Percentiles rank a stretch among this genome's conserved stretches.
Evolutionary conservation across 352 stramenopile species (phyloP).

Genomic region (Phytopythium helicoides): DNA sequence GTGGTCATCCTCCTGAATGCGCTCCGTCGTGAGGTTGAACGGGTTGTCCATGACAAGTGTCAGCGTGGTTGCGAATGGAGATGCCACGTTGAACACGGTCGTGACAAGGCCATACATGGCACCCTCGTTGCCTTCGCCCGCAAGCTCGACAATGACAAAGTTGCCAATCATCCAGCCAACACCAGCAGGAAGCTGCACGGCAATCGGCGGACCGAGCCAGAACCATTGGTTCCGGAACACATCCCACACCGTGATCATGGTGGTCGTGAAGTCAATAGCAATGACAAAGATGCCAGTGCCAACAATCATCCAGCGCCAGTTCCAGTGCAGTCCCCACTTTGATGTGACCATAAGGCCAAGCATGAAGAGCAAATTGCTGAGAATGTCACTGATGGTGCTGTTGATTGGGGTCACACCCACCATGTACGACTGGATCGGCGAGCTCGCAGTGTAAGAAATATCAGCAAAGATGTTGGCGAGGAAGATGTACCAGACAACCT

Average conservation of each 20-base stretch:
- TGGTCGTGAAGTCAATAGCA: background rate
- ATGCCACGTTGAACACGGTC: slow-evolving; percentile 23
- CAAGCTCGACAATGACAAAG: slow-evolving; percentile 25
- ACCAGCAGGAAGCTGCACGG: slow-evolving; percentile 12
- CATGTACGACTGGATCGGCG: slow-evolving; percentile 16
- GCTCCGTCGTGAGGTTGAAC: slow-evolving; percentile 19
- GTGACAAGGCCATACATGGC: slow-evolving; percentile 24
- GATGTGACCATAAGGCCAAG: slow-evolving; percentile 17
- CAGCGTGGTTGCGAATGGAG: slow-evolving; percentile 27
- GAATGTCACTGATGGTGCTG: slow-evolving; percentile 18
- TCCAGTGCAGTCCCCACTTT: slow-evolving; percentile 26
- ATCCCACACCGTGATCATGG: slow-evolving; percentile 9
- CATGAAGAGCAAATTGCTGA: slow-evolving; percentile 19
- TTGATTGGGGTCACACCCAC: slow-evolving; percentile 21
- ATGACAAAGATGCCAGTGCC: slow-evolving; percentile 1
- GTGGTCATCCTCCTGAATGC: slow-evolving; percentile 23
- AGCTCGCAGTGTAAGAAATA: slow-evolving; percentile 18
- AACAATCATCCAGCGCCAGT: slow-evolving; percentile 28
- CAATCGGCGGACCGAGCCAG: slow-evolving; percentile 8
- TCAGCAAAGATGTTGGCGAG: slow-evolving; percentile 18
- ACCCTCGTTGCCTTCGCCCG: slow-evolving; percentile 23
- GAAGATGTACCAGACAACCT: slow-evolving; percentile 23
- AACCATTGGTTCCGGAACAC: slow-evolving; percentile 8
- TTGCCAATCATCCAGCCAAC: slow-evolving; percentile 20
- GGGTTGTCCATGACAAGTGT: slow-evolving; percentile 23